Evolutionary conservation across 441 rosid genomes (phyloP).

Genomic region (California macrophylla): DNA sequence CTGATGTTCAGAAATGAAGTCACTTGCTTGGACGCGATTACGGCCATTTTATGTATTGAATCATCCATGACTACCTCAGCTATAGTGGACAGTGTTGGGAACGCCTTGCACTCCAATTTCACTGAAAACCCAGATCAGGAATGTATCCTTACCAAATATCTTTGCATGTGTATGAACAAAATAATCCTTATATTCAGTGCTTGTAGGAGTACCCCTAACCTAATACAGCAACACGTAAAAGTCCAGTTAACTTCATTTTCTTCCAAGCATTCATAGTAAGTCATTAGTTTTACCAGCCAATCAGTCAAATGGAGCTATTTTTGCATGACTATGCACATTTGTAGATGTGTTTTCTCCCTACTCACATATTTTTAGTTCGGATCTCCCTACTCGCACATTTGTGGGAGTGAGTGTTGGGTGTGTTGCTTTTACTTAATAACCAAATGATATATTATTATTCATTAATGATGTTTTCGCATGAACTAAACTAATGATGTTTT

Average conservation of each 20-base stretch:
- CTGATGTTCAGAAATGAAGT: conserved; percentile 95
- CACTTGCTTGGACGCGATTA: conserved; percentile 69
- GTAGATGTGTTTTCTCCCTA: no score
- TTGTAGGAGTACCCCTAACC: not conserved
- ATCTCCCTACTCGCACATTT: no score
- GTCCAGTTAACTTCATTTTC: not conserved
- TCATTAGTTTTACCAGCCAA: not conserved
- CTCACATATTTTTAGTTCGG: no score
- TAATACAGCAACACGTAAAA: not conserved
- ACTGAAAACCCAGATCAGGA: conserved; percentile 70
- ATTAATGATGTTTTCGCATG: no score
- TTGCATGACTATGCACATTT: not conserved
- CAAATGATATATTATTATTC: no score
- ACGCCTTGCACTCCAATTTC: conserved; percentile 84
- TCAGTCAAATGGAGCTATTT: no score
- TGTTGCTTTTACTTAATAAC: no score
- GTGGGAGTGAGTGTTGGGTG: no score
- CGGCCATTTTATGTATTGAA: conserved; percentile 79
- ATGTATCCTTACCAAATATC: conserved; percentile 56
- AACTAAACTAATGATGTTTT: no score
- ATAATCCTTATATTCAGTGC: not conserved
- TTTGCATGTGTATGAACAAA: not conserved
- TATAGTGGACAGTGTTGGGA: conserved; percentile 77
- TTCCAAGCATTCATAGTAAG: not conserved
- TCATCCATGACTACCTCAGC: conserved; percentile 93